Evolutionary conservation across 2,329 filamentous ascomycete genomes (phyloP), one percentile per base, ranked within the genome.

Genomic region (Tolypocladium paradoxum): DNA sequence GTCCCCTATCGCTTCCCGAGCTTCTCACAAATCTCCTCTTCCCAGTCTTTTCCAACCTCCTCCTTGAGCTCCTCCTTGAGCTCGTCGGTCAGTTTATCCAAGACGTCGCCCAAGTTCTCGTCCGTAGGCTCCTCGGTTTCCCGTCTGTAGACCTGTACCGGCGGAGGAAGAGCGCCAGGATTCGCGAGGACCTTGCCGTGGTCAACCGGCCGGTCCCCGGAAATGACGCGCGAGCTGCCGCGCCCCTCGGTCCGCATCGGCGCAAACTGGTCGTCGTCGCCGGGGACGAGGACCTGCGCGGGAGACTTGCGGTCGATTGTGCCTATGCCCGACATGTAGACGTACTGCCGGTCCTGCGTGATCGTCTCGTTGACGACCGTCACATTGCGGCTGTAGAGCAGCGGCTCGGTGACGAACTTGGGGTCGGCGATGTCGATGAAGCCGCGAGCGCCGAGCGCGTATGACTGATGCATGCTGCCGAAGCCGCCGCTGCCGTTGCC

Each of bases 351-450:
- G 64, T 84, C 79, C 24, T 65, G 63, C 5, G 76, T 63, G 20
- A 84, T 63, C 0, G 73, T 78, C 48, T 74, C 72, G 62, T 85
- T 84, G 3, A 73, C 67, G 4, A 79, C 78, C 31, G 68, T 64
- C 29, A 86, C 77, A 49, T 79, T 72, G 22, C 84, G 73, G 53
- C 66, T 70, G 65, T 86, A 89, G 45, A 86, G 67, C 63, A 76
- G 68, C 49, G 64, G 67, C 22, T 61, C 61, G 4, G 60, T 55
- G 20, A 55, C 50, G 47, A 60, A 58, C 27, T 58, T 58, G 47
- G 59, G 31, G 50, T 33, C 38, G 20, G 57, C 48, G 4, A 58
- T 61, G 2, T 38, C 37, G 2, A 12, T 8, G 4, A 35, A 31
- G 35, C 1, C 57, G 57, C 4, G 56, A 6, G 76, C 76, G n/a